Percentiles rank a stretch among this genome's conserved stretches.
phyloP scores from a whole-genome alignment of 306 rosid genomes.

The Biancaea sappan region DNA sequence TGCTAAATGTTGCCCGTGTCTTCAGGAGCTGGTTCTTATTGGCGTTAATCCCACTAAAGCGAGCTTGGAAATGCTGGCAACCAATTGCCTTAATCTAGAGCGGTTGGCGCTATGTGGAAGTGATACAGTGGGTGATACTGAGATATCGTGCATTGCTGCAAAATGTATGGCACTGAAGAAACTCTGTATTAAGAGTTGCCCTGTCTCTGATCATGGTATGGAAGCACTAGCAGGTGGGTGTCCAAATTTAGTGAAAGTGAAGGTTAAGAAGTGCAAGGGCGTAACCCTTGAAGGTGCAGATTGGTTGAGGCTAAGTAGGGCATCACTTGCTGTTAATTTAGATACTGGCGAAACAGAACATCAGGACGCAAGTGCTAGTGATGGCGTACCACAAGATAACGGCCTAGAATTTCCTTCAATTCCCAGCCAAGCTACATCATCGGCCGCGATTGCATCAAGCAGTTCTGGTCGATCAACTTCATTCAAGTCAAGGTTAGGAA shows the following conservation, averaged over 20 bases:
- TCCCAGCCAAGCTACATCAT: constrained; percentile 41
- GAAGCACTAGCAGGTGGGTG: constrained; percentile 87
- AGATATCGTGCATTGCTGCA: constrained; percentile 84
- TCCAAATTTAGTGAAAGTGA: constrained; percentile 96
- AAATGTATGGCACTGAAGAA: constrained; percentile 92
- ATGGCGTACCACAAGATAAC: constrained; percentile 75
- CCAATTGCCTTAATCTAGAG: constrained; percentile 85
- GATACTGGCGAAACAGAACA: constrained; percentile 73
- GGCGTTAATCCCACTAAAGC: constrained; percentile 84
- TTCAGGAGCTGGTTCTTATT: constrained; percentile 88
- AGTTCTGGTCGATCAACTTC: constrained; percentile 60
- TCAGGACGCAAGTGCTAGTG: constrained; percentile 85
- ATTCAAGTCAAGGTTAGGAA: constrained; percentile 80
- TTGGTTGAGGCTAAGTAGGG: constrained; percentile 70
- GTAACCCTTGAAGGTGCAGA: constrained; percentile 88
- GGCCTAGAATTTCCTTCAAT: constrained; percentile 57
- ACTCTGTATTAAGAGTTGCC: constrained; percentile 94
- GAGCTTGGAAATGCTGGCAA: constrained; percentile 80
- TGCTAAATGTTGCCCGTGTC: constrained; percentile 75
- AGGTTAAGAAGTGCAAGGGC: constrained; percentile 88
- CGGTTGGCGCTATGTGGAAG: constrained; percentile 92
- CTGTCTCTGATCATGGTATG: constrained; percentile 76
- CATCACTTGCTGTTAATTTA: constrained; percentile 74
- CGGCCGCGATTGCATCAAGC: constrained; percentile 49
- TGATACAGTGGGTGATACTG: constrained; percentile 88